Evolutionary conservation across 352 stramenopile species (phyloP), one percentile per base, ranked within the genome.

Genomic region (Globisporangium cederbergense): DNA sequence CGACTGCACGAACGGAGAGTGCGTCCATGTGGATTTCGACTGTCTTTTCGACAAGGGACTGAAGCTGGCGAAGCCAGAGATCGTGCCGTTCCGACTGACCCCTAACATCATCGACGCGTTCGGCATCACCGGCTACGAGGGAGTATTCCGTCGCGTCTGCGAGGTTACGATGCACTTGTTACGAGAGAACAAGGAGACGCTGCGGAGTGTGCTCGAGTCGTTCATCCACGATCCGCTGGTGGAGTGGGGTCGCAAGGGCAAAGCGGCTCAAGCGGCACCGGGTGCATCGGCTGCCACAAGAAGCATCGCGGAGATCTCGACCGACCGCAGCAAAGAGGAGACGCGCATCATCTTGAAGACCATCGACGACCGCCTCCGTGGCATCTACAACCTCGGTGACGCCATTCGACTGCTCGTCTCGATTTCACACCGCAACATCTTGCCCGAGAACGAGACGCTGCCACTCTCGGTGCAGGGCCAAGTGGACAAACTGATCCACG

Each of bases 21-120:
- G 96, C 65, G 97, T 99, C 11, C 98, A 99, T 78, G 98, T 99
- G 54, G 98, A 99, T 75, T 99, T 99, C 80, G 96, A 99, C 74
- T 99, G 98, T 70, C 89, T 99, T 54, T 99, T 99, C 73, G 98
- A 99, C 76, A 99, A 99, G 71, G 98, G 97, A 6, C 80, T 99
- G 5, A 90, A 94, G 66, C 79, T 99, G 11, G 83, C 88, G 13
- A 91, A 90, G 51, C 98, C 97, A 4, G 97, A 99, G 79, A 96
- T 99, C 54, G 98, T 99, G 47, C 98, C 98, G 1, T 99, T 99
- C 70, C 95, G 98, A n/a, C 83, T 99, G 30, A 99, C 98, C 10
- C 93, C 97, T 0, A 99, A 99, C 68, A 99, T 99, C 73, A 88
- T 99, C 60, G 98, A 99, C 72, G 97, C 95, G n/a, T 99, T 99